A percentile compares a stretch with the other conserved stretches of the same genome.
Conservation (phyloP, 2,329 filamentous ascomycete genomes). For the Apiospora marii region DNA sequence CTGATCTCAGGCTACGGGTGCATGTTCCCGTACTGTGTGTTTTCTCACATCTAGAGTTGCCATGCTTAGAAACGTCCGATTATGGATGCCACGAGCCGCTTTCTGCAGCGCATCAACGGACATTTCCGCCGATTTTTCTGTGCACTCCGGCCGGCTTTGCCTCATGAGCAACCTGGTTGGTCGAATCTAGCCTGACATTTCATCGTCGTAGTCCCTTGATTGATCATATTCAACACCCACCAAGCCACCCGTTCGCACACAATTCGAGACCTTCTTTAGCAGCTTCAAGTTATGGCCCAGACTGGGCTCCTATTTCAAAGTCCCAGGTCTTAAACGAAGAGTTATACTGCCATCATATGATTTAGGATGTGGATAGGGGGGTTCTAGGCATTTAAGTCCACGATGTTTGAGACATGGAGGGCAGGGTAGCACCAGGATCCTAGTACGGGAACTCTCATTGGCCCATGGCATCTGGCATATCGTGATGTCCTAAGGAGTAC, state of each 20-base stretch:
- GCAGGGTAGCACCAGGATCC: not conserved
- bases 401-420: not conserved
- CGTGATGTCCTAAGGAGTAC: not conserved
- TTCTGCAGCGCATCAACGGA: not conserved
- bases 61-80: not conserved
- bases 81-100: not conserved
- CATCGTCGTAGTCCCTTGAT: not conserved
- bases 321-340: not conserved
- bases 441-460: not conserved
- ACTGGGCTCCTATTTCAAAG: too few species aligned
- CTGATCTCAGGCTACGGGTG: not conserved
- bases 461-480: not conserved
- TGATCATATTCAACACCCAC: not conserved
- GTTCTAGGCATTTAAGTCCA: not conserved
- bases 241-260: too few species aligned
- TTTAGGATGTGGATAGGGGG: not conserved
- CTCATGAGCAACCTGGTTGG: not conserved
- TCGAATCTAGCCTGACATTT: not conserved
- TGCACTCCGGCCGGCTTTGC: not conserved
- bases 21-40: not conserved
- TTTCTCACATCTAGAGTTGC: not conserved
- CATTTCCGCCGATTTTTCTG: not conserved
- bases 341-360: not conserved
- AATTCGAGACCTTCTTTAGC: not conserved
- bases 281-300: not conserved